phyloP scores from a whole-genome alignment of 768 basidiomycete genomes.

The Hericium alpestre region DNA sequence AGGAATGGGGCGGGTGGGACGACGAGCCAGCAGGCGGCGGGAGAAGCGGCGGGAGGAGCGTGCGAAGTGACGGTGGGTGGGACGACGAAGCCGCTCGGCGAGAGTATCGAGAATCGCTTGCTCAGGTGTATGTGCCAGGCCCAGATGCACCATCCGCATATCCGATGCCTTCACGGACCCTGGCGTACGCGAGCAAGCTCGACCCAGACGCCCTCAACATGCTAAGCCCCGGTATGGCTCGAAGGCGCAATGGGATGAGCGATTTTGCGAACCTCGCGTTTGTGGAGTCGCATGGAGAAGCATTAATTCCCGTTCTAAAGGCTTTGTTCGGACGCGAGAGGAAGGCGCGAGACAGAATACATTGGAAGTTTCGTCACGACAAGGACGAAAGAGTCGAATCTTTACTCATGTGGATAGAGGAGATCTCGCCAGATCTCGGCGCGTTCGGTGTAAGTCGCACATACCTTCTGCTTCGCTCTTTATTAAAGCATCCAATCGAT shows the following conservation, averaged over 20 bases:
- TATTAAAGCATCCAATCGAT: neutral
- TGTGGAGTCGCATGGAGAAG: constrained; percentile 9
- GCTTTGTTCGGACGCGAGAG: constrained; percentile 15
- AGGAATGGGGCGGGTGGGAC: neutral
- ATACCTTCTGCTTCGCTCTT: neutral
- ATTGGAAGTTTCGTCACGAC: constrained; percentile 14
- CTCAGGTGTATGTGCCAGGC: constrained; percentile 3
- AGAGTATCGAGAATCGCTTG: neutral
- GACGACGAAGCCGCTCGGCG: constrained; percentile 6
- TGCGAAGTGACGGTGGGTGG: constrained; percentile 5
- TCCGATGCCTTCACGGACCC: constrained; percentile 13
- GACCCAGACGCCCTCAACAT: neutral
- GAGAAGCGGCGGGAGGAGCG: neutral
- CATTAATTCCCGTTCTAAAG: constrained; percentile 3
- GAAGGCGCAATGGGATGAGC: constrained; percentile 2
- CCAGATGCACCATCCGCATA: constrained; percentile 3
- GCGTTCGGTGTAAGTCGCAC: constrained; percentile 12
- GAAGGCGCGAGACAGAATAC: constrained; percentile 13
- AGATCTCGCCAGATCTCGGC: constrained; percentile 4
- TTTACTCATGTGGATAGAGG: constrained; percentile 10
- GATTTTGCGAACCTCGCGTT: constrained; percentile 2
- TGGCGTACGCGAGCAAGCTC: constrained; percentile 11
- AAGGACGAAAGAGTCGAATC: constrained; percentile 12
- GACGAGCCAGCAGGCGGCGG: constrained; percentile 4
- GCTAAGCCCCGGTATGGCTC: constrained; percentile 4